A percentile compares a stretch with the other conserved stretches of the same genome.
phyloP scores from a whole-genome alignment of 1,284 basidiomycete genomes.

The Trichosporon ovoides region DNA sequence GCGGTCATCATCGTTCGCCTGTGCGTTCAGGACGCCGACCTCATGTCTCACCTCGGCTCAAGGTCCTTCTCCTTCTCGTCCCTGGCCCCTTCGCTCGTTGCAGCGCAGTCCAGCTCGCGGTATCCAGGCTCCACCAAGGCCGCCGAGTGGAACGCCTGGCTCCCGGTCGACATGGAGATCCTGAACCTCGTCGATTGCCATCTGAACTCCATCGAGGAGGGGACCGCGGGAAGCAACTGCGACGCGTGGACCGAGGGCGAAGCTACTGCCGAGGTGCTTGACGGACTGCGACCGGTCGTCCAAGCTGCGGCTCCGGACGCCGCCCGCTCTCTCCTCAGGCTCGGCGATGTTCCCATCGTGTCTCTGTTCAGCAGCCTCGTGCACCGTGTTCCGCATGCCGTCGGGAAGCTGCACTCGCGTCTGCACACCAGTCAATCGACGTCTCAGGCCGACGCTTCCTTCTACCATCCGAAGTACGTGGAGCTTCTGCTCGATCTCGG shows the following conservation, averaged over 20 bases:
- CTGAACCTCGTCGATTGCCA: conserved; percentile 41
- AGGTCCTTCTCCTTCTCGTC: conserved; percentile 28
- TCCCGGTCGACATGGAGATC: conserved; percentile 40
- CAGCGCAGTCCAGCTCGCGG: conserved; percentile 31
- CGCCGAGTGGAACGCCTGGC: conserved; percentile 30
- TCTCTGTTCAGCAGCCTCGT: conserved; percentile 28
- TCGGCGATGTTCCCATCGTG: conserved; percentile 17
- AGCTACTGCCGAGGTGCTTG: conserved; percentile 35
- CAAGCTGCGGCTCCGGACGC: conserved; percentile 16
- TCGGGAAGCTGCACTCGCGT: conserved; percentile 32
- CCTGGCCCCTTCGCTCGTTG: conserved; percentile 34
- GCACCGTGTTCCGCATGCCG: conserved; percentile 35
- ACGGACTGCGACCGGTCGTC: conserved; percentile 28
- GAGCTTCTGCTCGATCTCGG: conserved; percentile 47
- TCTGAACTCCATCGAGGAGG: conserved; percentile 26
- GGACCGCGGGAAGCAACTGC: conserved; percentile 16
- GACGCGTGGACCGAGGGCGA: conserved; percentile 44
- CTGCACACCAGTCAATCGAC: conserved; percentile 13
- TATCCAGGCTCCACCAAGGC: conserved; percentile 24
- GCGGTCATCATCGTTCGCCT: conserved; percentile 35
- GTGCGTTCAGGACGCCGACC: conserved; percentile 27
- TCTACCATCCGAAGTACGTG: conserved; percentile 44
- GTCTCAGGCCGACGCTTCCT: conserved; percentile 10
- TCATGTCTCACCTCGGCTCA: conserved; percentile 14
- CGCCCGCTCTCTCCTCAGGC: conserved; percentile 7